Evolutionary conservation across 1,139 yeast genomes (phyloP), one percentile per base, ranked within the genome.

Genomic region (Diutina neorugosa): DNA sequence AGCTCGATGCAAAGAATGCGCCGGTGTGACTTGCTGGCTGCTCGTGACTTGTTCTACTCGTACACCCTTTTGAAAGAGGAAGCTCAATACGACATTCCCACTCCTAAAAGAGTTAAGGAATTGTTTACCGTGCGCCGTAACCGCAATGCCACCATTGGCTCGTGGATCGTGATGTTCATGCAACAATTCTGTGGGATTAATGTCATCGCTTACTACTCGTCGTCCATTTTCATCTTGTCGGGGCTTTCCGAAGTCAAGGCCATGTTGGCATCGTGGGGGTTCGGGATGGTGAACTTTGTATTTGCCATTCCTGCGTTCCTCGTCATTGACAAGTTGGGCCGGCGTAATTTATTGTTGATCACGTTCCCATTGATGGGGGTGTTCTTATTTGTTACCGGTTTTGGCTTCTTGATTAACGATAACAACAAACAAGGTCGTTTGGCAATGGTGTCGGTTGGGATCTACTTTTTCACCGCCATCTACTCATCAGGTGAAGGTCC

Each of bases 401-500:
- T 50, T n/a, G 86, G 91, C 1, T 87, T 87, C 69, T 84, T 82
- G 76, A 82, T 86, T 57, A 69, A 43, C 7, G 23, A 51, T 5
- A 21, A 34, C 7, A 61, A 69, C 51, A 62, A 65, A 2, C 48
- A 55, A 7, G 50, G 50, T 16, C 77, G 87, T 63, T 67, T 84
- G 57, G 94, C 82, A 4, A 76, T 83, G 57, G 80, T 86, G 54
- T 72, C 84, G 9, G 68, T 81, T 54, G 95, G 95, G 60, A 82
- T 88, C 56, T 88, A 87, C 64, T 65, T 88, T 47, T 88, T 80
- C 68, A 71, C 89, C 0, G 77, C 81, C 49, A 84, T 86, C 58
- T 88, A 88, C 68, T 86, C 94, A 0, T 82, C 87, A 2, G 93
- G 95, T 57, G 89, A 86, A 69, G 96, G 96, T 51, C 96, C 95